A percentile compares a stretch with the other conserved stretches of the same genome.
These are phyloP conservation scores for Coemansia sp. DNA, from an alignment of 192 early-diverging fungal species.

Conservation along the genomic window DNA sequence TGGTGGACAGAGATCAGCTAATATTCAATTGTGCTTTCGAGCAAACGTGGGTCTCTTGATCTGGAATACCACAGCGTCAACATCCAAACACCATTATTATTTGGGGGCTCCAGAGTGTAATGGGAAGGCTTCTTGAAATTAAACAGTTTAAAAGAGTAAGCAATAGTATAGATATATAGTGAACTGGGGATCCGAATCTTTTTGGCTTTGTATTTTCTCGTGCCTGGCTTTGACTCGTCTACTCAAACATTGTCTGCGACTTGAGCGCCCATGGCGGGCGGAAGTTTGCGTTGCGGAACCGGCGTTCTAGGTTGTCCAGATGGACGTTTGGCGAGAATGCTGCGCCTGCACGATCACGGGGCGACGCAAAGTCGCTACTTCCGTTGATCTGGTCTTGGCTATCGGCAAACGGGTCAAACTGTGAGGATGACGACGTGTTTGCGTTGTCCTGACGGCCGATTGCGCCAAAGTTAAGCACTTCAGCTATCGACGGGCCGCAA, in stretches of 20 bases:
- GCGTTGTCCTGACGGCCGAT: constrained; percentile 13
- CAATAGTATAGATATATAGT: too few relatives aligned
- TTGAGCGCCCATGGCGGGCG: constrained; percentile 53
- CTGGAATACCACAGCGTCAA: too few relatives aligned
- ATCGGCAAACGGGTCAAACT: constrained; percentile 51
- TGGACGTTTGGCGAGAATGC: constrained; percentile 39
- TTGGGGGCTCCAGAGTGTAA: too few relatives aligned
- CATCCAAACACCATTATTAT: too few relatives aligned
- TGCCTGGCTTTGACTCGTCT: not conserved
- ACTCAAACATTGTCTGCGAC: constrained; percentile 41
- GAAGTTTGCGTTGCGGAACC: constrained; percentile 55
- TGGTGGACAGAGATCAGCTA: too few relatives aligned
- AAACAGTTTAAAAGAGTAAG: too few relatives aligned
- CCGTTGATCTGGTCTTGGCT: constrained; percentile 40
- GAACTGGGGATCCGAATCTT: too few relatives aligned
- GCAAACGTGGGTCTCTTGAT: too few relatives aligned
- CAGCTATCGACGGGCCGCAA: constrained; percentile 54
- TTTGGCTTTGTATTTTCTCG: too few relatives aligned
- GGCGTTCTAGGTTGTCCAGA: constrained; percentile 49
- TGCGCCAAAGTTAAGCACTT: constrained; percentile 33
- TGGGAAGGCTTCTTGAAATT: too few relatives aligned
- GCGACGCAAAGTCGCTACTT: constrained; percentile 10
- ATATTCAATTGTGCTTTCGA: too few relatives aligned
- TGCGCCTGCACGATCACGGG: constrained; percentile 2
- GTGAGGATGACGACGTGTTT: constrained; percentile 45